Base-by-base conservation (phyloP, 2,329 filamentous ascomycete genomes). In the Raffaelea ambrosiae region DNA sequence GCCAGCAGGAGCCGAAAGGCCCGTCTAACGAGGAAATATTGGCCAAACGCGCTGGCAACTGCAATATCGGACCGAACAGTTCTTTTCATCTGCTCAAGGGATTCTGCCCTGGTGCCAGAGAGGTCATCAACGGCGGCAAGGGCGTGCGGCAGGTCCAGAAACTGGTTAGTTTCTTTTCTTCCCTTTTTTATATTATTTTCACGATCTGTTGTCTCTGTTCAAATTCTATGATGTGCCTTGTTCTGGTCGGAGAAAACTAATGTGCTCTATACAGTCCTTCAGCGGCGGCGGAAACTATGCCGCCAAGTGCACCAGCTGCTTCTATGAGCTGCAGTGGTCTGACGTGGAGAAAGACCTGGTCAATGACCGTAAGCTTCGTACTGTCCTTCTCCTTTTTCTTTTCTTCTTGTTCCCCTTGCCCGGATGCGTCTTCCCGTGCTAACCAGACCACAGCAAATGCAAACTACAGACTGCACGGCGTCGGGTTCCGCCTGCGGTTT, bases 41-140 rank as follows among this genome's bases (percentile, higher is more conserved):
- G 1, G 20, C 20, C 4, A 19, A 35, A 11, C 47, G 51, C 8
- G 42, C 39, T 5, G 44, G 48, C 7, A 48, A 55, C 44, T 71
- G 67, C 53, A 66, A 55, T 5, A 74, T 79, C 33, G 67, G 61
- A 3, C 58, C 62, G 0, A 54, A 61, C 10, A 76, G 73, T 53
- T 77, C 75, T 0, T 78, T 77, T 52, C 70, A 73, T 44, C 61
- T 70, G 10, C 62, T 73, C 35, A 77, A 74, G 47, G 75, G 74
- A 1, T 77, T 79, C 54, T 80, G 76, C 40, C 67, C 71, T 19
- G 76, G 76, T 1, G 76, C 76, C 7, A 70, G 69, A 42, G 72
- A 75, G 16, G 68, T 72, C 2, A 59, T 71, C 23, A 63, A 64
- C 33, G 76, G 76, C 1, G 69, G 68, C 3, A 58, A 68, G 3